Percentiles rank a stretch among this genome's conserved stretches.
phyloP scores from a whole-genome alignment of 768 basidiomycete species.

The Tricholoma bakamatsutake region DNA sequence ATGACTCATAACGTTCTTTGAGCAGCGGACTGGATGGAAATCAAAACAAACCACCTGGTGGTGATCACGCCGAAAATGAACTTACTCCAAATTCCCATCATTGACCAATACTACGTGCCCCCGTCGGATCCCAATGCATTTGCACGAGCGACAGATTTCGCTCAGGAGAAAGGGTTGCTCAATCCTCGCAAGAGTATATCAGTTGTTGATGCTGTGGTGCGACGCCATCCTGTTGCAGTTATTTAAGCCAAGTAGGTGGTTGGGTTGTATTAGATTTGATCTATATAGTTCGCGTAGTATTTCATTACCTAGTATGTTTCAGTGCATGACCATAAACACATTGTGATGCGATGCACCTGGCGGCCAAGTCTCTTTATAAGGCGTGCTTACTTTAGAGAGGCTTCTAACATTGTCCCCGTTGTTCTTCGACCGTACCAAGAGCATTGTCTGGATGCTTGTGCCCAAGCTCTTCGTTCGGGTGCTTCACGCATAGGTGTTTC shows the following conservation, averaged over 20 bases:
- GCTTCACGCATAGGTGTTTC: constrained; percentile 75
- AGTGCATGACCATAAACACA: not conserved
- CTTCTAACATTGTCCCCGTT: constrained; percentile 14
- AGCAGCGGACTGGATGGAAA: constrained; percentile 97
- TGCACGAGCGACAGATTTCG: constrained; percentile 74
- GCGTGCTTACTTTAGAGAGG: not conserved
- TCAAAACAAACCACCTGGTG: constrained; percentile 93
- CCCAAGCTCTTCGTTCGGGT: constrained; percentile 64
- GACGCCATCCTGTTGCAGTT: not conserved
- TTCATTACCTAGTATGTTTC: too few relatives aligned
- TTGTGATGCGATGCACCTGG: not conserved
- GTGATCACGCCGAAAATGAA: constrained; percentile 97
- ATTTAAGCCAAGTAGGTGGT: not conserved
- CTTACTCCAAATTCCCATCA: constrained; percentile 87
- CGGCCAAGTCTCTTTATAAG: not conserved
- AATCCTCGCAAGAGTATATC: constrained; percentile 42
- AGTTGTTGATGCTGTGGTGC: not conserved
- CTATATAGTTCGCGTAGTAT: not conserved
- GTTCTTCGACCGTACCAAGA: constrained; percentile 85
- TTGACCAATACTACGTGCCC: constrained; percentile 89
- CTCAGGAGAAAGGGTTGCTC: constrained; percentile 80
- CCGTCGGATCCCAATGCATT: constrained; percentile 73
- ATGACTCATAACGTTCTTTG: constrained; percentile 4
- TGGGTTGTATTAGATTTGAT: not conserved
- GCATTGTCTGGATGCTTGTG: constrained; percentile 70